Base-by-base conservation (phyloP, 192 early-diverging fungal genomes). In the Coemansia sp. region DNA sequence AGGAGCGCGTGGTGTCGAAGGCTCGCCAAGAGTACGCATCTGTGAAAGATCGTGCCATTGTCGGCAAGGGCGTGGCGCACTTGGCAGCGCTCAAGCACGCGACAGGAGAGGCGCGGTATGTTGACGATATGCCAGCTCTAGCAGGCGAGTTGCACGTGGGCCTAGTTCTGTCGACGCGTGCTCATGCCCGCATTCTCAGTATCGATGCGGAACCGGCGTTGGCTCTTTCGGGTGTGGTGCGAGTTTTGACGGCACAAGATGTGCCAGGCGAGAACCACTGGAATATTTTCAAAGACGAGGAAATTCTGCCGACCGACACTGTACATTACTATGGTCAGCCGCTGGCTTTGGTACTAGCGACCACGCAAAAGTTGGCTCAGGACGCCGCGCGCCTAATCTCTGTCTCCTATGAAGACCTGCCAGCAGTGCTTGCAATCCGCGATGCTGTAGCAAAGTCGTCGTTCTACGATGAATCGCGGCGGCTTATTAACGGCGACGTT, bases 21-120 rank as follows among this genome's bases (percentile, higher is more conserved):
- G 81, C 76, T 27, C 36, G 78, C 78, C 74, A 88, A 82, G 85
- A 81, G 84, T 82, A 87, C 69, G 72, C 72, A 58, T 72, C 75
- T 6, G 69, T 82, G 2, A 39, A 57, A 10, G 81, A 77, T 41
- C 66, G 70, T 38, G 76, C 72, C 7, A 58, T 89, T 16, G 88
- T 94, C 47, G 91, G 92, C 29, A 81, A 89, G 64, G 73, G 81
- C 39, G 80, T 92, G 16, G 78, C 89, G 18, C 93, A 95, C 70
- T 58, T 90, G 49, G 86, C 91, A 33, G 93, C 92, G 13, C 78
- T 92, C 68, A 94, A 92, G 82, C 95, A 96, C 68, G 87, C 87
- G 36, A 95, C 93, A 20, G 95, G 95, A 40, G 92, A 93, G 75
- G 94, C 94, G n/a, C 72, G 88, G 29, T 96, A 94, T 71, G 70